phyloP scores from a whole-genome alignment of 805 yeast genomes.

The Suhomyces pyralidae region DNA sequence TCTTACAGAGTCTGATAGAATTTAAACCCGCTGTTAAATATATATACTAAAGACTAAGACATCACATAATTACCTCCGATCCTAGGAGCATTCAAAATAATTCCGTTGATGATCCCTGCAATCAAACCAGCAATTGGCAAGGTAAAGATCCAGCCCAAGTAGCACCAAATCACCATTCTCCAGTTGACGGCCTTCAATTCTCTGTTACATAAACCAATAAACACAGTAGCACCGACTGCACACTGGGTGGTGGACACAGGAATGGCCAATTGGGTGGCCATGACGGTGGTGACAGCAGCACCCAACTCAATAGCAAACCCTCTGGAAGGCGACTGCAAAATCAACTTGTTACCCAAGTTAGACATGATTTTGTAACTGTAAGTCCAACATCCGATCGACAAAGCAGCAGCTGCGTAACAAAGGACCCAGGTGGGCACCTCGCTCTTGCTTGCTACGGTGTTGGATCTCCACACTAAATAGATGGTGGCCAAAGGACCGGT shows the following conservation, averaged over 20 bases:
- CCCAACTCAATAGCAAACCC: constrained; percentile 77
- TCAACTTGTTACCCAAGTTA: constrained; percentile 69
- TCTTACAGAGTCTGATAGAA: no score
- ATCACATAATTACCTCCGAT: constrained; percentile 27
- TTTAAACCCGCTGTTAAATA: no score
- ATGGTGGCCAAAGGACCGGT: constrained; percentile 72
- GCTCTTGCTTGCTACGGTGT: constrained; percentile 43
- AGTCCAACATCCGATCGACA: constrained; percentile 68
- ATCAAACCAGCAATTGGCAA: constrained; percentile 71
- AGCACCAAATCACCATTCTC: constrained; percentile 73
- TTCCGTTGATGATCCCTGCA: constrained; percentile 64
- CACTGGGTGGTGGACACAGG: constrained; percentile 79
- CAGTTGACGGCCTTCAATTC: constrained; percentile 66
- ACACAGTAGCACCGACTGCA: constrained; percentile 76
- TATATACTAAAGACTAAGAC: background rate
- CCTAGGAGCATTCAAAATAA: constrained; percentile 62
- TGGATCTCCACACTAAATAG: constrained; percentile 57
- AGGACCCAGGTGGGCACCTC: constrained; percentile 72
- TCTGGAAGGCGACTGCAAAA: constrained; percentile 73
- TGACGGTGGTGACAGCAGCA: constrained; percentile 69
- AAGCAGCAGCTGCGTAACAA: constrained; percentile 62
- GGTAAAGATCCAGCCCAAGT: constrained; percentile 69
- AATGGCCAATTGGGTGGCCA: constrained; percentile 69
- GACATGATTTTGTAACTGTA: constrained; percentile 70
- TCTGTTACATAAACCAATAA: constrained; percentile 69